Conservation (phyloP, 306 rosid species). For the Lupinus albus region DNA sequence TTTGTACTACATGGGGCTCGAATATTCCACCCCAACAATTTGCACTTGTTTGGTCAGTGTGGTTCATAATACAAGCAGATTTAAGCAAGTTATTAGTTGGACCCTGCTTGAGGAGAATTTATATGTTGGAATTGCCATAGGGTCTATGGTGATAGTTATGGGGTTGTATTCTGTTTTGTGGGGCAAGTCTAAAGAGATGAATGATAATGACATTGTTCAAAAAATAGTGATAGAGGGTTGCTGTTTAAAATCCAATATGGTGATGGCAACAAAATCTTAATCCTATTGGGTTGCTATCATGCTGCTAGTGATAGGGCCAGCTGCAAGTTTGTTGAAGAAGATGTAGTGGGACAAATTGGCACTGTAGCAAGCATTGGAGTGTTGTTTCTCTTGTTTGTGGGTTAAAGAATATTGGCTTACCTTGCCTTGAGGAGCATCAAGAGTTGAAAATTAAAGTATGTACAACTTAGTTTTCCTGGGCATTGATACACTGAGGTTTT, state of each 20-base stretch:
- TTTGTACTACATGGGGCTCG: too few relatives aligned
- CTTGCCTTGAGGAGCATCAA: constrained; percentile 73
- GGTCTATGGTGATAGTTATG: constrained; percentile 52
- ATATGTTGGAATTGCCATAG: constrained; percentile 58
- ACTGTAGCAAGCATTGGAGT: constrained; percentile 59
- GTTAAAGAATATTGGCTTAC: constrained; percentile 78
- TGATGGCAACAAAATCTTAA: constrained; percentile 56
- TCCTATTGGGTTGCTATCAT: constrained; percentile 62
- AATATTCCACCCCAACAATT: too few relatives aligned
- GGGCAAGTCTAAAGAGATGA: constrained; percentile 52
- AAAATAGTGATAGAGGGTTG: constrained; percentile 40
- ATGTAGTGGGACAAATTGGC: constrained; percentile 72
- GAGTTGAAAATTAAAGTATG: constrained; percentile 41
- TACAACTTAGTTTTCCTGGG: too few relatives aligned
- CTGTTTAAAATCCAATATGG: constrained; percentile 75
- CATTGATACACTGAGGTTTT: too few relatives aligned
- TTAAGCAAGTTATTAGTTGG: constrained; percentile 66
- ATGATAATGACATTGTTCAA: not conserved
- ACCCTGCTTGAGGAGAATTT: constrained; percentile 61
- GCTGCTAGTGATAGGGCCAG: constrained; percentile 29
- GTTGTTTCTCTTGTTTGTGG: constrained; percentile 73
- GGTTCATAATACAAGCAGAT: constrained; percentile 71
- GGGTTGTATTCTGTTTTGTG: constrained; percentile 74
- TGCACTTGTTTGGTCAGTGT: constrained; percentile 56
- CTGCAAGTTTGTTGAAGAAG: constrained; percentile 81